Evolutionary conservation across 2,329 filamentous ascomycete species (phyloP).

Genomic region (Penicillium sp.): DNA sequence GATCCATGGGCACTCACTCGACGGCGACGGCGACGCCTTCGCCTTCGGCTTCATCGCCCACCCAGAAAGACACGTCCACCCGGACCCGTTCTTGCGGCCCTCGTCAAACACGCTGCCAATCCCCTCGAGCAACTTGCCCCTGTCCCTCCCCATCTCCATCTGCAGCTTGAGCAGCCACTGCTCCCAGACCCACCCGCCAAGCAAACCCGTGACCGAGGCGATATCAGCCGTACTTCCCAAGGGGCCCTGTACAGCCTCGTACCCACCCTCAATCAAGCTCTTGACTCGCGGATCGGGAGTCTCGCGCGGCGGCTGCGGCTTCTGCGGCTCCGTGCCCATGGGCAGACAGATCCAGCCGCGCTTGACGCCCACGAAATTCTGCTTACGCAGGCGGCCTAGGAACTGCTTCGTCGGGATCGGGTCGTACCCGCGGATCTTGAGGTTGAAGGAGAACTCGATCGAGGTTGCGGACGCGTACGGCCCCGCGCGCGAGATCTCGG

Average conservation of each 20-base stretch:
- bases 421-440: constrained; percentile 90
- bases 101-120: constrained; percentile 65
- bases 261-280: constrained; percentile 46
- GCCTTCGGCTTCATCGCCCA: constrained; percentile 59
- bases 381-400: constrained; percentile 72
- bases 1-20: not conserved
- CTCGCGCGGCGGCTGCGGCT: constrained; percentile 51
- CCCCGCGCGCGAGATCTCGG: constrained; percentile 85
- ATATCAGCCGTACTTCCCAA: constrained; percentile 73
- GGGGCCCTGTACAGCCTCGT: constrained; percentile 62
- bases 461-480: constrained; percentile 79
- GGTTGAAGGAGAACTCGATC: constrained; percentile 88
- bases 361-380: constrained; percentile 79
- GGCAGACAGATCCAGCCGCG: constrained; percentile 89
- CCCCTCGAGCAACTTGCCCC: constrained; percentile 58
- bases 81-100: constrained; percentile 61
- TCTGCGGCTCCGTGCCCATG: constrained; percentile 64
- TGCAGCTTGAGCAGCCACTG: constrained; percentile 91
- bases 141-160: constrained; percentile 77
- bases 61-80: constrained; percentile 65
- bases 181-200: constrained; percentile 93
- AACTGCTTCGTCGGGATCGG: constrained; percentile 81
- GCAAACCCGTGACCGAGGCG: constrained; percentile 77
- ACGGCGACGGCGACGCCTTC: not conserved
- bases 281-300: constrained; percentile 44